Evolutionary conservation across 345 rosid genomes (phyloP).

Genomic region (Boechera divaricarpa): DNA sequence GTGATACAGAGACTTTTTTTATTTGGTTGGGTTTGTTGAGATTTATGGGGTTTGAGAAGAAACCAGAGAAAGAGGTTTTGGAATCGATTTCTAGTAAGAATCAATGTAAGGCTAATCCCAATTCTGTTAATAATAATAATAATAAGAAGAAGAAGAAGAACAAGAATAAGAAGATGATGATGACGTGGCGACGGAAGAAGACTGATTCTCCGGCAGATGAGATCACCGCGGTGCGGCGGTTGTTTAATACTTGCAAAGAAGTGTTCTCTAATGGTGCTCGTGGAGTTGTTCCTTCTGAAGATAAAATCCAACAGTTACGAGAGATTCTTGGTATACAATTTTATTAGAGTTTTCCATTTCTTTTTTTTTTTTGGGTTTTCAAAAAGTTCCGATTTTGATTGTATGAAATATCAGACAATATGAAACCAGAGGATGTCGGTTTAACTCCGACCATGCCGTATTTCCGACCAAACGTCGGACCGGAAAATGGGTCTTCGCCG

Average conservation of each 20-base stretch:
- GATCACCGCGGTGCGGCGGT: slow-evolving; percentile 54
- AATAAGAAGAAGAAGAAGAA: slow-evolving; percentile 24
- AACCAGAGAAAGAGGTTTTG: slow-evolving; percentile 48
- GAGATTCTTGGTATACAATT: slow-evolving; percentile 65
- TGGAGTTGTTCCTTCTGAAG: slow-evolving; percentile 68
- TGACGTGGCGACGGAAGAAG: slow-evolving; percentile 22
- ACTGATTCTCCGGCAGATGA: slow-evolving; percentile 31
- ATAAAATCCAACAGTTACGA: slow-evolving; percentile 61
- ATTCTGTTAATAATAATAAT: neutral
- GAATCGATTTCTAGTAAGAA: slow-evolving; percentile 43
- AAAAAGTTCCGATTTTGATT: slow-evolving; percentile 23
- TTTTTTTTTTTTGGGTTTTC: neutral
- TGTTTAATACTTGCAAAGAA: slow-evolving; percentile 73
- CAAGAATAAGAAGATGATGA: slow-evolving; percentile 1
- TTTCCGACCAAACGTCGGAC: slow-evolving; percentile 36
- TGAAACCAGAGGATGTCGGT: slow-evolving; percentile 67
- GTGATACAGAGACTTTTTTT: no score
- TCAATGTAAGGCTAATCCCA: slow-evolving; percentile 32
- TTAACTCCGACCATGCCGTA: slow-evolving; percentile 60
- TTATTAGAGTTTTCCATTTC: neutral
- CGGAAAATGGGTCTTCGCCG: slow-evolving; percentile 35
- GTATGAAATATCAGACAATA: slow-evolving; percentile 54
- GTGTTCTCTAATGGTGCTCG: slow-evolving; percentile 60
- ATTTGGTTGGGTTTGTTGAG: slow-evolving; percentile 5
- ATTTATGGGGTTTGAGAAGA: slow-evolving; percentile 73